Evolutionary conservation across 2,329 filamentous ascomycete species (phyloP).

Genomic region (Pleomassaria siparia): DNA sequence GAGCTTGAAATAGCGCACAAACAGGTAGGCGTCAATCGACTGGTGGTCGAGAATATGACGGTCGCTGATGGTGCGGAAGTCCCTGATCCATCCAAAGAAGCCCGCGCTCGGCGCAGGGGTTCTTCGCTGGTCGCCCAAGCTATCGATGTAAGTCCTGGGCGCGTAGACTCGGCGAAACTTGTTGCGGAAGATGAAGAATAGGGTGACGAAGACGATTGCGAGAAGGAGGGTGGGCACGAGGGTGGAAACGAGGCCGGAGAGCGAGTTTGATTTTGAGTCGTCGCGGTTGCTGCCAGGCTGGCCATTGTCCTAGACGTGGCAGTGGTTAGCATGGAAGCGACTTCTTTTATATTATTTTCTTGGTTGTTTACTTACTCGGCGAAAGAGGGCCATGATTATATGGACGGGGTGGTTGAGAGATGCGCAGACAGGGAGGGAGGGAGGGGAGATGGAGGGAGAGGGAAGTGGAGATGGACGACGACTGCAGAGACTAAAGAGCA

Average conservation of each 20-base stretch:
- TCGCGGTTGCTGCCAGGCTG: slow-evolving; percentile 18
- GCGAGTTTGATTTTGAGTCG: slow-evolving; percentile 50
- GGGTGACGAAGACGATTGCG: slow-evolving; percentile 29
- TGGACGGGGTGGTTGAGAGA: too few species aligned
- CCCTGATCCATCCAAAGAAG: slow-evolving; percentile 57
- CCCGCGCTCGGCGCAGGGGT: slow-evolving; percentile 49
- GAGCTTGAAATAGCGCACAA: slow-evolving; percentile 50
- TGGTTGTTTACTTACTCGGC: slow-evolving; percentile 7
- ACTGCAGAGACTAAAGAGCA: too few species aligned
- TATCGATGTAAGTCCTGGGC: slow-evolving; percentile 51
- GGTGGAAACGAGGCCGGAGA: slow-evolving; percentile 43
- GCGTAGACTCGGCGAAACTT: slow-evolving; percentile 48
- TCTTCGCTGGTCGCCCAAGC: slow-evolving; percentile 46
- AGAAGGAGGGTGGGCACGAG: slow-evolving; percentile 34
- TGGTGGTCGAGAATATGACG: slow-evolving; percentile 51
- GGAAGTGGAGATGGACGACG: not conserved
- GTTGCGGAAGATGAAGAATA: slow-evolving; percentile 48
- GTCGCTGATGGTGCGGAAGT: slow-evolving; percentile 48
- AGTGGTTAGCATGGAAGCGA: slow-evolving; percentile 9
- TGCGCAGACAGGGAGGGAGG: not conserved
- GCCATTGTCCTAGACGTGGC: slow-evolving; percentile 15
- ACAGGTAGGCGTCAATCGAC: slow-evolving; percentile 53
- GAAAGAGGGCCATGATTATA: slow-evolving; percentile 15
- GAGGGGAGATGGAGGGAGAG: not conserved
- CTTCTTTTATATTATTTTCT: too few species aligned